These are phyloP conservation scores for Fusarium xylarioides DNA, from an alignment of 2,329 filamentous ascomycete genomes.

Conservation along the genomic window DNA sequence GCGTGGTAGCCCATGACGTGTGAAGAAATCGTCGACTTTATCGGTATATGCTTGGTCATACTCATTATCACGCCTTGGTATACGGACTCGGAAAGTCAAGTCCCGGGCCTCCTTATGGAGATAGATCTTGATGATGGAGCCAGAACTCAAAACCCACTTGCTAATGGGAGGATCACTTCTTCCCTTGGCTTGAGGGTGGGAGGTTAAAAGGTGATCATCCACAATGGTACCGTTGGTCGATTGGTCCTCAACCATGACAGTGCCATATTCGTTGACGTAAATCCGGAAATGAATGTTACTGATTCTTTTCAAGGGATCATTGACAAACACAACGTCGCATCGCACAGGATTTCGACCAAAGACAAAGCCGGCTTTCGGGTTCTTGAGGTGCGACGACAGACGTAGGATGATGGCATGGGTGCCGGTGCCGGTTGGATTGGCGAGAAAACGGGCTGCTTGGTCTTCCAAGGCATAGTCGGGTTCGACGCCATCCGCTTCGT, in stretches of 20 bases:
- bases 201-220: slow-evolving; percentile 72
- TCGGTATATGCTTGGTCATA: slow-evolving; percentile 71
- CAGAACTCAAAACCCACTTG: slow-evolving; percentile 73
- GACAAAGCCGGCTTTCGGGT: slow-evolving; percentile 76
- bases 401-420: slow-evolving; percentile 80
- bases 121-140: slow-evolving; percentile 76
- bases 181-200: slow-evolving; percentile 49
- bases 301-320: slow-evolving; percentile 75
- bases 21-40: slow-evolving; percentile 76
- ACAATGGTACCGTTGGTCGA: slow-evolving; percentile 97
- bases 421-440: slow-evolving; percentile 57
- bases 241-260: slow-evolving; percentile 90
- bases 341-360: slow-evolving; percentile 80
- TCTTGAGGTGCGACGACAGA: slow-evolving; percentile 77
- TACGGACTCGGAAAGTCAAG: slow-evolving; percentile 84
- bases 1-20: slow-evolving; percentile 46
- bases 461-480: slow-evolving; percentile 63
- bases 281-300: slow-evolving; percentile 98
- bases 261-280: slow-evolving; percentile 84
- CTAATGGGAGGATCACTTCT: slow-evolving; percentile 47
- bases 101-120: slow-evolving; percentile 63
- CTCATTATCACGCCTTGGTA: slow-evolving; percentile 77
- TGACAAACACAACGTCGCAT: slow-evolving; percentile 76
- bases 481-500: slow-evolving; percentile 60
- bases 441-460: slow-evolving; percentile 56